Percentiles rank a stretch among this genome's conserved stretches.
Conservation (phyloP, 129 eudicot genomes). For the Mikania micrantha region DNA sequence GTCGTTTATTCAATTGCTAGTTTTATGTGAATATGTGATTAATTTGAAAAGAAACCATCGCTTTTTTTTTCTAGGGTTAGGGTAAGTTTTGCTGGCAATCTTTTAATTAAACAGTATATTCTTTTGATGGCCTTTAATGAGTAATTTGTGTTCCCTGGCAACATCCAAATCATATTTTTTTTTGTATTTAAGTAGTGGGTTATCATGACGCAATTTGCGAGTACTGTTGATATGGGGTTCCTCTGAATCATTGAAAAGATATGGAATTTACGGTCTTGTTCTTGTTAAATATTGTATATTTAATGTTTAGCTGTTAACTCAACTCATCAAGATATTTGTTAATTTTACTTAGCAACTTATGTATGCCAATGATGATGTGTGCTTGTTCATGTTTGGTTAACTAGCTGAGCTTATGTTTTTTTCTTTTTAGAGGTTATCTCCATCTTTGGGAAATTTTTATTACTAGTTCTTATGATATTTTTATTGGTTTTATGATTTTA, state of each 20-base stretch:
- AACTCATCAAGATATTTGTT: too few relatives aligned
- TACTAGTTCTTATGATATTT: neutral
- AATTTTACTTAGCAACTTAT: neutral
- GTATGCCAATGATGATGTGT: neutral
- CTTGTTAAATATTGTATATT: neutral
- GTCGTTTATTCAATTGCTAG: neutral
- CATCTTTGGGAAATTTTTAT: neutral
- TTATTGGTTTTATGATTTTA: neutral
- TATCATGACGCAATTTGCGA: neutral
- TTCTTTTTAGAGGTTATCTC: neutral
- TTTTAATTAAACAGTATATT: neutral
- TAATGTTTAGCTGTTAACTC: neutral
- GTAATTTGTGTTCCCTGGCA: neutral
- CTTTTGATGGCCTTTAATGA: neutral
- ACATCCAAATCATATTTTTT: neutral
- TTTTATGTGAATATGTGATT: neutral
- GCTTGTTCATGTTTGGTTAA: neutral
- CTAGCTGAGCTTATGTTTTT: neutral
- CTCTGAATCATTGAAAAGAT: neutral
- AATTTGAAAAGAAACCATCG: neutral
- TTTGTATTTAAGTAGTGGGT: neutral
- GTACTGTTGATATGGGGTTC: neutral
- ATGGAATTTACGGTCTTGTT: neutral
- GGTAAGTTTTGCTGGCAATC: neutral
- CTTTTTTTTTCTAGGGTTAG: slow-evolving; percentile 1